Evolutionary conservation across 2,329 filamentous ascomycete species (phyloP).

Genomic region (Aspergillus thermomutatus): DNA sequence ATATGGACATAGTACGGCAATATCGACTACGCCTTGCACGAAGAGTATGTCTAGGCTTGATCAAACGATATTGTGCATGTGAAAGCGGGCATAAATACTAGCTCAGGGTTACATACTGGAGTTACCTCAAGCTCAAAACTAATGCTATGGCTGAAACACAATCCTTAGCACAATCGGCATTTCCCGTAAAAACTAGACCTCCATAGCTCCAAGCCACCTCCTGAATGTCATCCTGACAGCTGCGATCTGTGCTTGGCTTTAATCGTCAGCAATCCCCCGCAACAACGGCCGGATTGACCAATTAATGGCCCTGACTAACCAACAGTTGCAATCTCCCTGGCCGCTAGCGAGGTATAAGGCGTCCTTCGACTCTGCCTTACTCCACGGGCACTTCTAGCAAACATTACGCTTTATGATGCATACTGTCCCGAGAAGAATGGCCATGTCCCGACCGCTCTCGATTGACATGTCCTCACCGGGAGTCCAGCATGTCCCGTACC

Average conservation of each 20-base stretch:
- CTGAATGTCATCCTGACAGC: background rate
- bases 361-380: conserved; percentile 3
- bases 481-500: conserved; percentile 4
- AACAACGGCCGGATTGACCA: background rate
- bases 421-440: no score
- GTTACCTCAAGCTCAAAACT: background rate
- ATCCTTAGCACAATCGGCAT: background rate
- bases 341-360: background rate
- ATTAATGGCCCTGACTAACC: conserved; percentile 1
- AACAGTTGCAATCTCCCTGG: conserved; percentile 1
- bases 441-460: background rate
- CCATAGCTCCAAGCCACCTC: background rate
- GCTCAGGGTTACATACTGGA: background rate
- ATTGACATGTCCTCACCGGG: background rate
- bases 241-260: background rate
- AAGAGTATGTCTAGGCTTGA: background rate
- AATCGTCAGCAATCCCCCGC: background rate
- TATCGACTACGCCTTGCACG: background rate
- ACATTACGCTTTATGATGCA: background rate
- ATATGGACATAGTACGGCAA: background rate
- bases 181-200: background rate
- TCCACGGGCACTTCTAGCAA: background rate
- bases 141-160: background rate
- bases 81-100: background rate
- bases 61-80: no score